phyloP scores from a whole-genome alignment of 2,329 filamentous ascomycete genomes.

The Rutstroemia sydowiana region DNA sequence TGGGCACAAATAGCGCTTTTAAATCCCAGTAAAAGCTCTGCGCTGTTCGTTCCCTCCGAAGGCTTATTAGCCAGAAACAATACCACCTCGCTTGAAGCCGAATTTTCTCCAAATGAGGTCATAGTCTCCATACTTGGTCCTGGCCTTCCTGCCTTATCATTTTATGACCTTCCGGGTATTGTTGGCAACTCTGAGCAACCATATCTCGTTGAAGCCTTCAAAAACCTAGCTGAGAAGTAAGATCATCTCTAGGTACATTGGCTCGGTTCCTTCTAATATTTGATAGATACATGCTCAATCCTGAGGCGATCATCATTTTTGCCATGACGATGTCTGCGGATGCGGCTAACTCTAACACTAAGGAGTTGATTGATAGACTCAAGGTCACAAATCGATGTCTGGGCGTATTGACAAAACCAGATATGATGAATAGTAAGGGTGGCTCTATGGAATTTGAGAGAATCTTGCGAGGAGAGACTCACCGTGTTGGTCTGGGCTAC shows the following conservation, averaged over 20 bases:
- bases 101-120: slow-evolving; percentile 79
- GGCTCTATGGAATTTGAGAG: slow-evolving; percentile 45
- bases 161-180: slow-evolving; percentile 79
- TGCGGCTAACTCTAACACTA: slow-evolving; percentile 65
- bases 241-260: background rate
- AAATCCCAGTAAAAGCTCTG: slow-evolving; percentile 51
- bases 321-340: slow-evolving; percentile 73
- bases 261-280: background rate
- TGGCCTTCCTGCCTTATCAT: slow-evolving; percentile 64
- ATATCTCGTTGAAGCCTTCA: slow-evolving; percentile 59
- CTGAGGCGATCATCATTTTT: slow-evolving; percentile 68
- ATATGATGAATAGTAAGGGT: slow-evolving; percentile 51
- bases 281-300: slow-evolving; percentile 53
- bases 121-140: slow-evolving; percentile 68
- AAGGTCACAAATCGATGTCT: slow-evolving; percentile 53
- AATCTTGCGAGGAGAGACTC: slow-evolving; percentile 54
- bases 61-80: too few relatives aligned
- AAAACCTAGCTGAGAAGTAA: slow-evolving; percentile 54
- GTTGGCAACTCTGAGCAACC: slow-evolving; percentile 67
- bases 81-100: too few relatives aligned
- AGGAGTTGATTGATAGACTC: slow-evolving; percentile 52
- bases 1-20: slow-evolving; percentile 74
- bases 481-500: slow-evolving; percentile 65
- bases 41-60: slow-evolving; percentile 37
- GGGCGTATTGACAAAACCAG: slow-evolving; percentile 80